Percentiles rank a stretch among this genome's conserved stretches.
Conservation (phyloP, 441 rosid species). For the Gossypium aridum region DNA sequence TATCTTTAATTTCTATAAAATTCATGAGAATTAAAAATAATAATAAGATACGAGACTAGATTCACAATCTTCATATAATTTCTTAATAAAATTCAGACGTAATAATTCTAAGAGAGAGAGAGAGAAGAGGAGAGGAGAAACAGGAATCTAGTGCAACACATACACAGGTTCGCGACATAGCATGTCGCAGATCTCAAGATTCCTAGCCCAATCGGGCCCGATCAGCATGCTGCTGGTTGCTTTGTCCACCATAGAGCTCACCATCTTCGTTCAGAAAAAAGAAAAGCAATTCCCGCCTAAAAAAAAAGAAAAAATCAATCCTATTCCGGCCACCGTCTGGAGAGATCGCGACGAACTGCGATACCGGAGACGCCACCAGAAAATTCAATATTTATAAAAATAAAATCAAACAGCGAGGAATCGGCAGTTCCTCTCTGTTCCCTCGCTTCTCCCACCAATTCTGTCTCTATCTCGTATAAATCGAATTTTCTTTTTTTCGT, state of each 20-base stretch:
- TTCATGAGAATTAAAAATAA: neutral
- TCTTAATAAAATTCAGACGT: neutral
- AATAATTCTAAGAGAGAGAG: neutral
- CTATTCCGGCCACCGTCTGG: slow-evolving; percentile 24
- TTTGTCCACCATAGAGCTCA: slow-evolving; percentile 93
- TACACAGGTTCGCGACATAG: slow-evolving; percentile 94
- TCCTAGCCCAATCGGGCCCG: slow-evolving; percentile 99
- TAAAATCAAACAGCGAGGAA: slow-evolving; percentile 23
- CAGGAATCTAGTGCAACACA: slow-evolving; percentile 18
- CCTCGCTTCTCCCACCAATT: slow-evolving; percentile 3
- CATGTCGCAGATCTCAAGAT: slow-evolving; percentile 99
- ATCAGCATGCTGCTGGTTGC: slow-evolving; percentile 98
- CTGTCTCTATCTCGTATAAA: slow-evolving; percentile 11
- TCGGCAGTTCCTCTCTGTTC: slow-evolving; percentile 20
- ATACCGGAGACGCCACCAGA: slow-evolving; percentile 18
- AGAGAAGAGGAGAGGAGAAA: too few species aligned
- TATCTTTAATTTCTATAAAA: neutral
- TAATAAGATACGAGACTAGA: neutral
- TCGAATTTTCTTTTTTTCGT: slow-evolving; percentile 4
- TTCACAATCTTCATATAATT: neutral
- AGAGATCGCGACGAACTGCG: slow-evolving; percentile 15
- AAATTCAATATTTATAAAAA: slow-evolving; percentile 18
- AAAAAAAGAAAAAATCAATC: slow-evolving; percentile 15
- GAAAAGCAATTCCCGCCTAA: slow-evolving; percentile 18
- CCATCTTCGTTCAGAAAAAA: slow-evolving; percentile 51